Conservation (phyloP, 257 asterid genomes). For the Solanum pennellii region DNA sequence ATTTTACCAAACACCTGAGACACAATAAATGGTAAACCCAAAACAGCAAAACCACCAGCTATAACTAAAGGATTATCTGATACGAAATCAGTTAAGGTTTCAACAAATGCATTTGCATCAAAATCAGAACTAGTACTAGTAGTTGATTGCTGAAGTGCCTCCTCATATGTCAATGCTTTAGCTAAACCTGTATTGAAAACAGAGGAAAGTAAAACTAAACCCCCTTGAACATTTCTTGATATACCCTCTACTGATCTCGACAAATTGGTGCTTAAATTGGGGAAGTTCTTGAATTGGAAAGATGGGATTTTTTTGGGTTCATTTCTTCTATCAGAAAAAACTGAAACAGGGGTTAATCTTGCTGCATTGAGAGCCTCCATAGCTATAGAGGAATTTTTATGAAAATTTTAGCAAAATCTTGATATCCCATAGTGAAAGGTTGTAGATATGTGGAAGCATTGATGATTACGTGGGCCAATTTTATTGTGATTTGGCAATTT, state of each 20-base stretch:
- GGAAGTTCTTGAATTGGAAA: slow-evolving; percentile 27
- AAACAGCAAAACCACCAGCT: slow-evolving; percentile 45
- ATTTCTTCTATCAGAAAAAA: slow-evolving; percentile 55
- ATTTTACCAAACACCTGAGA: slow-evolving; percentile 44
- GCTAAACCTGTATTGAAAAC: slow-evolving; percentile 38
- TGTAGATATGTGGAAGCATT: background rate
- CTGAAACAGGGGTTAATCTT: slow-evolving; percentile 62
- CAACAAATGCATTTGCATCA: slow-evolving; percentile 40
- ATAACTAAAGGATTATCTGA: slow-evolving; percentile 53
- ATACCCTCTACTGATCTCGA: slow-evolving; percentile 1
- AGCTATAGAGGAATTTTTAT: background rate
- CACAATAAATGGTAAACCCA: slow-evolving; percentile 59
- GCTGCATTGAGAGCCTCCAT: slow-evolving; percentile 86
- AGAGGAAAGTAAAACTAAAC: slow-evolving; percentile 48
- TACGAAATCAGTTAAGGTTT: slow-evolving; percentile 23
- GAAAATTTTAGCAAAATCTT: background rate
- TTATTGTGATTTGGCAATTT: background rate
- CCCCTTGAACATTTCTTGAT: slow-evolving; percentile 38
- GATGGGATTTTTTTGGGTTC: slow-evolving; percentile 32
- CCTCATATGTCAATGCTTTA: slow-evolving; percentile 66
- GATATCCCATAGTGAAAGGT: background rate
- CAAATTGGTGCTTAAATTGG: background rate
- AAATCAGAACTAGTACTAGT: slow-evolving; percentile 19
- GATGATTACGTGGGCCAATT: background rate
- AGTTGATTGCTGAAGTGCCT: slow-evolving; percentile 59